Evolutionary conservation across 371 early-diverging fungal genomes (phyloP).

Genomic region (Basidiobolus meristosporus): DNA sequence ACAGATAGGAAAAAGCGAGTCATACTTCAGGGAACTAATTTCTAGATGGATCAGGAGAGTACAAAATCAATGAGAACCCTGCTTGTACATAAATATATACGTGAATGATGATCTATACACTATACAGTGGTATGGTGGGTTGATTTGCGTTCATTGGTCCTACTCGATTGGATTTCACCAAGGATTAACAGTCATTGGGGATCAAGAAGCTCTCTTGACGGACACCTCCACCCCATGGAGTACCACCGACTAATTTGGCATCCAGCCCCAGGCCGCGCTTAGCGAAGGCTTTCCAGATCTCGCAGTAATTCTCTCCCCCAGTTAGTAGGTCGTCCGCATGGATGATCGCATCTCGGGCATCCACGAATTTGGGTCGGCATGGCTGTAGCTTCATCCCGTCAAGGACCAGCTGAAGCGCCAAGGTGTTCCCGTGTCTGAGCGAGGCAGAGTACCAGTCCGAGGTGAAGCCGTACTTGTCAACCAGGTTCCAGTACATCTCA

Average conservation of each 20-base stretch:
- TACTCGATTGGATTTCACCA: too few relatives aligned
- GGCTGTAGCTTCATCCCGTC: constrained; percentile 89
- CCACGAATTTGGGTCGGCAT: constrained; percentile 73
- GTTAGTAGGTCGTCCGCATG: constrained; percentile 64
- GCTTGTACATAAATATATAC: too few relatives aligned
- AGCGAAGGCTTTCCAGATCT: constrained; percentile 79
- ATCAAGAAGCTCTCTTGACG: constrained; percentile 35
- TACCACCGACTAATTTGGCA: constrained; percentile 38
- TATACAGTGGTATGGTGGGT: too few relatives aligned
- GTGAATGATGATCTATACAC: too few relatives aligned
- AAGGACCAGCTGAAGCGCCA: constrained; percentile 71
- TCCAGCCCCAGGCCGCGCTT: constrained; percentile 75
- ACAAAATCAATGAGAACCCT: too few relatives aligned
- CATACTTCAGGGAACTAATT: too few relatives aligned
- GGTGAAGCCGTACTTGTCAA: constrained; percentile 45
- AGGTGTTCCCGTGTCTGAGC: constrained; percentile 53
- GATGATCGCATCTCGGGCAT: constrained; percentile 87
- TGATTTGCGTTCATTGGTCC: too few relatives aligned
- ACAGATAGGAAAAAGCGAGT: too few relatives aligned
- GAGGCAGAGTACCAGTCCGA: constrained; percentile 16
- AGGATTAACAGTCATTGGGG: constrained; percentile 18
- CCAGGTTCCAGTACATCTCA: constrained; percentile 71
- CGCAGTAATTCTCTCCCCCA: constrained; percentile 59
- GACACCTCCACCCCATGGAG: constrained; percentile 35
- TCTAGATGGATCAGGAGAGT: too few relatives aligned